Conservation (phyloP, 1,284 basidiomycete genomes). For the Boletus subluridellus region DNA sequence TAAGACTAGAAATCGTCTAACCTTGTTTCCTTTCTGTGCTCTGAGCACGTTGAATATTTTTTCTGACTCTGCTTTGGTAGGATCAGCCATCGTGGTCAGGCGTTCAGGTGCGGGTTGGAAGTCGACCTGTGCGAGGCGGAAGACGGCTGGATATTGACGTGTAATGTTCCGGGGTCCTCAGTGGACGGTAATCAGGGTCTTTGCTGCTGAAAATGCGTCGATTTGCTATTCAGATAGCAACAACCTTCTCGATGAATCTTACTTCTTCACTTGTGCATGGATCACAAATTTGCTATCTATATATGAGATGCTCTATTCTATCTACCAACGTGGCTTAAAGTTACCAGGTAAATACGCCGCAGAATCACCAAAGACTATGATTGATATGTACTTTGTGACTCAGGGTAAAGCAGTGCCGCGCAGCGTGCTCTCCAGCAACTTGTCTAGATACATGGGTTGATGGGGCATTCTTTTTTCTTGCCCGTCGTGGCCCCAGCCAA, state of each 20-base stretch:
- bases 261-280: not conserved
- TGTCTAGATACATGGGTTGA: not conserved
- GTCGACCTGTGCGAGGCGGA: slow-evolving; percentile 8
- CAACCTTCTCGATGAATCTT: too few relatives aligned
- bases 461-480: not conserved
- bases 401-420: not conserved
- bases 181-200: slow-evolving; percentile 14
- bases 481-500: not conserved
- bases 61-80: slow-evolving; percentile 75
- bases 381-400: not conserved
- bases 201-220: not conserved
- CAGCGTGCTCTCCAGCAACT: not conserved
- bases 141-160: slow-evolving; percentile 17
- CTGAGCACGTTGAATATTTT: slow-evolving; percentile 74
- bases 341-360: not conserved
- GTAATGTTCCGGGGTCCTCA: slow-evolving; percentile 17
- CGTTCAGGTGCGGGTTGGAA: not conserved
- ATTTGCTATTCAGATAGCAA: too few relatives aligned
- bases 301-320: not conserved
- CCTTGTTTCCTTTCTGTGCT: slow-evolving; percentile 88
- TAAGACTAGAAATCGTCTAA: slow-evolving; percentile 33
- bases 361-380: not conserved
- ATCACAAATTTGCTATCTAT: not conserved
- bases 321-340: not conserved
- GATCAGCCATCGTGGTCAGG: slow-evolving; percentile 54